Base-by-base conservation (phyloP, 768 basidiomycete species). In the Exsudoporus frostii region DNA sequence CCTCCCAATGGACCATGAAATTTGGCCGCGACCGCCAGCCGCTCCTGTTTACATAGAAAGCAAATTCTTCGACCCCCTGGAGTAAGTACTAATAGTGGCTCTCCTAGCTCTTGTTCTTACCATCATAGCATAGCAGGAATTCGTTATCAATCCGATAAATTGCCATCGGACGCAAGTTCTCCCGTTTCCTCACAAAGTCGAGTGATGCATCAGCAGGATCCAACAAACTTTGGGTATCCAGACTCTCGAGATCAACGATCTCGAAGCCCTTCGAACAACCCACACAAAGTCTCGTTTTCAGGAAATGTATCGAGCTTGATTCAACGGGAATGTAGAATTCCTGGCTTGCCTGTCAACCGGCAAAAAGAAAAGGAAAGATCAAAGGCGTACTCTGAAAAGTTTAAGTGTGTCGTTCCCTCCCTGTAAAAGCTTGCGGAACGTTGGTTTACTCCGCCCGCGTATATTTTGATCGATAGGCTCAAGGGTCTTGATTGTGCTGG, bases 311-410 rank as follows among this genome's bases (percentile, higher is more conserved):
- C 13, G 95, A 98, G 51, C 85, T 92, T 46, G 93, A 96, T 69
- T 98, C 94, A 13, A 97, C 92, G 0, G 97, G 96, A 54, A 99
- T 98, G 66, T 98, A 99, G 74, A 99, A 98, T 69, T 98, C 96
- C 93, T 97, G 24, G 25, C 42, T 38, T 32, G 39, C 45, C 13
- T 11, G 45, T 56, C 19, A 50, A 30, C 42, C 15, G 15, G 19
- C 38, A 17, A 7, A 9, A 41, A 22, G n/a, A 4, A 22, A 30
- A 42, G 25, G 2, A 37, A 20, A 19, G 20, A 42, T 22, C 48
- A 24, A 32, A 45, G 17, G 64, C 74, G 37, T 58, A 92, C 94
- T 77, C 90, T 90, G 80, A 94, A 98, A 36, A 88, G 74, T 67
- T 88, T 88, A 19, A 99, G 79, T 2, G 93, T 92, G 68, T 99